Evolutionary conservation across 352 stramenopile genomes (phyloP), one percentile per base, ranked within the genome.

Genomic region (Phytophthora rubi): DNA sequence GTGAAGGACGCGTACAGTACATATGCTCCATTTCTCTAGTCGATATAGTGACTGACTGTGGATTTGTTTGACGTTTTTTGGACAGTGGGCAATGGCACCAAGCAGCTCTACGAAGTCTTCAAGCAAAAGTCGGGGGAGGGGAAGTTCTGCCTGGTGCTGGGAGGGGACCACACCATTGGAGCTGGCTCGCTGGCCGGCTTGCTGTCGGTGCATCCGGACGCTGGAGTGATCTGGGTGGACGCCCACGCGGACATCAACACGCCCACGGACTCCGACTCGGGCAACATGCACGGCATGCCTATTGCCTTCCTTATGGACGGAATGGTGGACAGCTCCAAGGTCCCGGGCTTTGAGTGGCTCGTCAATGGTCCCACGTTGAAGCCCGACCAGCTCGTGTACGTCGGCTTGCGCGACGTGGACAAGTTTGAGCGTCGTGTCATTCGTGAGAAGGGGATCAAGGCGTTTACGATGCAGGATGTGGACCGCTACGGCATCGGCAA

Each of bases 231-330:
- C 75, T 99, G 97, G 97, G 95, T 99, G 39, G 97, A 99, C 74
- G 97, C 97, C 6, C 97, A 99, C 82, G 97, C 96, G 47, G 97
- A 99, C 85, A 95, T 99, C 66, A 99, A 99, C 84, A 99, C 94
- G n/a, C 97, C 97, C 2, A 61, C 78, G 23, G 88, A 84, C 15
- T 98, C 89, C 18, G 91, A 80, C 49, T 95, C 88, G 68, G 97
- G 97, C 47, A 99, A 99, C 75, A 98, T 99, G 92, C 97, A 99
- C 82, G 97, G 97, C 47, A 99, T 99, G 97, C 97, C 97, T 0
- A 85, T 99, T 49, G 91, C 94, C 37, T 92, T 99, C 72, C 75
- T 99, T 30, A 98, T 99, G 83, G 74, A 93, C 28, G 87, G 95
- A 8, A 91, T 98, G 65, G 81, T 98, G 26, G 83, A 98, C 73